Evolutionary conservation across 495 filamentous ascomycete species (phyloP).

Genomic region (Aspergillus funiculosus): DNA sequence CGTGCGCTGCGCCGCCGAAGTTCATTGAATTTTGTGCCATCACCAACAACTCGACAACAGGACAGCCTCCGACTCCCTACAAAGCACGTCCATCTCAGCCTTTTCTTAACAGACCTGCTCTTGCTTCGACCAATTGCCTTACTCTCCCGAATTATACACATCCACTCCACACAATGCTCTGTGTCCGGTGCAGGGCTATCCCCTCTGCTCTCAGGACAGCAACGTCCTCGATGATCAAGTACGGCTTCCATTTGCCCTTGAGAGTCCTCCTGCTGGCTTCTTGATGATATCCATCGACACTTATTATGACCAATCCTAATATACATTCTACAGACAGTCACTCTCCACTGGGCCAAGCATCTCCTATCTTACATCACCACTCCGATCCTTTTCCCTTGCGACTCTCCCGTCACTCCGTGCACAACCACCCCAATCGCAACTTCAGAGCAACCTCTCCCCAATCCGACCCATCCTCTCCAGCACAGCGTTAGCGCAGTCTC

Average conservation of each 20-base stretch:
- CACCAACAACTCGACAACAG: conserved; percentile 24
- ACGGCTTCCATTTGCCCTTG: neutral
- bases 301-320: too few species aligned
- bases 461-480: conserved; percentile 21
- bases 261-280: neutral
- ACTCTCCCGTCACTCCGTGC: conserved; percentile 6
- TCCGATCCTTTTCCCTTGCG: conserved; percentile 9
- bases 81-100: conserved; percentile 2
- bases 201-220: conserved; percentile 22
- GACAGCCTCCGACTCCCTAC: conserved; percentile 2
- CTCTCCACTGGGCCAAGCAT: neutral
- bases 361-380: neutral
- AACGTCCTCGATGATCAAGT: conserved; percentile 17
- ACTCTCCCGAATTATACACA: conserved; percentile 2
- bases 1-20: conserved; percentile 31
- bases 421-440: conserved; percentile 19
- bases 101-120: neutral
- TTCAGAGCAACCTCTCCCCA: conserved; percentile 22
- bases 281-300: too few species aligned
- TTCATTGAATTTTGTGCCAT: conserved; percentile 35
- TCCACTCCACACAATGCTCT: conserved; percentile 26
- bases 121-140: conserved; percentile 1
- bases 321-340: neutral
- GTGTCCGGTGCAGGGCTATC: conserved; percentile 30
- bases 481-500: conserved; percentile 7